Evolutionary conservation across 1,284 basidiomycete genomes (phyloP), one percentile per base, ranked within the genome.

Genomic region (Ustilago bromivora): DNA sequence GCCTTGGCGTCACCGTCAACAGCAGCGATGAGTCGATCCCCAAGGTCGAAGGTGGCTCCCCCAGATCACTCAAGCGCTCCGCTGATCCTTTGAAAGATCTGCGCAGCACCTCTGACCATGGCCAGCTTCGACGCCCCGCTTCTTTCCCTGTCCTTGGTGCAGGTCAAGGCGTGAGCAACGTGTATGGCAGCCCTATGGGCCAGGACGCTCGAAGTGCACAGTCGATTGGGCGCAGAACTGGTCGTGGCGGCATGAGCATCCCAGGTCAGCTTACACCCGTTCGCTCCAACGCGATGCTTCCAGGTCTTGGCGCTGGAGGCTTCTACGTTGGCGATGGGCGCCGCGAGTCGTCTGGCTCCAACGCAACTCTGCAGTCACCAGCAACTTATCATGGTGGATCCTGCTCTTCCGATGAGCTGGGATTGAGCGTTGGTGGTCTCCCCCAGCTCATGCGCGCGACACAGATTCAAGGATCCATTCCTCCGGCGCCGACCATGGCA

Each of bases 361-460:
- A 54, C n/a, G 36, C 60, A 6, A 64, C 70, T 10, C 38, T 73
- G 53, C 70, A 65, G 56, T 72, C 75, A n/a, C 75, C 75, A 12
- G 54, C 59, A 19, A 35, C 68, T 28, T 61, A 71, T 41, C 58
- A 71, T 12, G 57, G 57, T 10, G 73, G 68, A 12, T 71, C 73
- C 1, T 65, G 53, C 19, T 76, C 73, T 9, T 71, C 68, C 5
- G 73, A 71, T 35, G 73, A 71, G 61, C 64, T 76, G 1, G 73
- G 73, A 23, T 23, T 71, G 34, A 35, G 67, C 23, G 34, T 40
- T n/a, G 56, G 69, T 31, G 61, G 62, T n/a, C 35, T 78, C n/a
- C 75, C 75, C 15, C 75, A 77, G 63, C 64, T 78, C 19, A 72
- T 78, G 66, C 75, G 75, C 8, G 66, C 75, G 0, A 70, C 75